A percentile compares a stretch with the other conserved stretches of the same genome.
These are phyloP conservation scores for Daldinia sp. DNA, from an alignment of 2,329 filamentous ascomycete species.

Conservation along the genomic window DNA sequence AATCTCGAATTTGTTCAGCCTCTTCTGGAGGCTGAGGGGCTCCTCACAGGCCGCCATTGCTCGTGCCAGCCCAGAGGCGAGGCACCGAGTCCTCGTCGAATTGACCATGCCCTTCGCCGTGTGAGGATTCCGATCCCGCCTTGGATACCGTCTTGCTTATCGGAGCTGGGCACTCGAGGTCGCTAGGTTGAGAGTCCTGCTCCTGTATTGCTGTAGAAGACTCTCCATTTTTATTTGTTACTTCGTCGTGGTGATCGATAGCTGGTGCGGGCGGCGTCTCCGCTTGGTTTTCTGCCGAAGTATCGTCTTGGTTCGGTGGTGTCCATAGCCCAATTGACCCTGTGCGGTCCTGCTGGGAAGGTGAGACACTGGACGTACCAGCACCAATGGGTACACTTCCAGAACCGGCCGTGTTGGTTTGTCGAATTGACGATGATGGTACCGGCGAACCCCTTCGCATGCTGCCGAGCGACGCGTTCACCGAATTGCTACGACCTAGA, in stretches of 20 bases:
- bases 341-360: slow-evolving; percentile 47
- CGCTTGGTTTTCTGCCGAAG: slow-evolving; percentile 36
- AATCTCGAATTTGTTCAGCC: slow-evolving; percentile 43
- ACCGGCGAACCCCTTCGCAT: slow-evolving; percentile 46
- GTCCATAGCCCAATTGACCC: slow-evolving; percentile 60
- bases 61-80: slow-evolving; percentile 38
- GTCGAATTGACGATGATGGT: slow-evolving; percentile 27
- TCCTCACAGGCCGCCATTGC: slow-evolving; percentile 44
- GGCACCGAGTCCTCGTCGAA: slow-evolving; percentile 40
- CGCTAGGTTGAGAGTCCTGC: background rate
- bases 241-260: slow-evolving; percentile 54
- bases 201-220: slow-evolving; percentile 8
- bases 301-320: slow-evolving; percentile 51
- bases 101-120: slow-evolving; percentile 41
- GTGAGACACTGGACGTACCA: slow-evolving; percentile 36
- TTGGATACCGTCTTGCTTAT: background rate
- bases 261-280: slow-evolving; percentile 56
- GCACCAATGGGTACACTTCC: slow-evolving; percentile 53
- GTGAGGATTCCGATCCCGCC: slow-evolving; percentile 7
- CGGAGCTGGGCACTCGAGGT: background rate
- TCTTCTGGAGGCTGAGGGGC: slow-evolving; percentile 42
- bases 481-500: slow-evolving; percentile 56
- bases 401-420: slow-evolving; percentile 43
- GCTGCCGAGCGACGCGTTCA: slow-evolving; percentile 51
- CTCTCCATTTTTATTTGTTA: slow-evolving; percentile 33